Conservation (phyloP, 306 rosid genomes). For the Rosa persica region DNA sequence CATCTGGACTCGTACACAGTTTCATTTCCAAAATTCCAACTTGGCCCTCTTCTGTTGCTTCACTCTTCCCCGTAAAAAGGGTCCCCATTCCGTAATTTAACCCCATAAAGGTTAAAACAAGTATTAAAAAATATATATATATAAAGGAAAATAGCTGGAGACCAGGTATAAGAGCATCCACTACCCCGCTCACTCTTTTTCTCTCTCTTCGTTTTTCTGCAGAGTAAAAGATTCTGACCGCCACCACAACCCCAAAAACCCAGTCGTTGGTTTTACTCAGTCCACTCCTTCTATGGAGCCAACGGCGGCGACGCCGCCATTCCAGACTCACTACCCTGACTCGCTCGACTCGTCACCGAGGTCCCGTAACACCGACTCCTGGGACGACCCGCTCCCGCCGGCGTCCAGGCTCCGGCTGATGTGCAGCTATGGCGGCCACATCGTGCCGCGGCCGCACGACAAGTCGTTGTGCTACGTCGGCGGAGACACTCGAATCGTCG, state of each 20-base stretch:
- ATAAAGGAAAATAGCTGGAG: constrained; percentile 22
- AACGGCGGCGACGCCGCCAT: constrained; percentile 25
- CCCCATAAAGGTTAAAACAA: neutral
- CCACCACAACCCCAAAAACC: neutral
- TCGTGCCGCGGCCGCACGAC: constrained; percentile 94
- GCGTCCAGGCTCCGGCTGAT: constrained; percentile 70
- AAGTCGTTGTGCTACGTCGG: constrained; percentile 94
- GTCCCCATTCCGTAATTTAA: neutral
- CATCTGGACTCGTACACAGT: constrained; percentile 27
- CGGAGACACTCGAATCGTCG: constrained; percentile 87
- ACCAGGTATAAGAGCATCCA: constrained; percentile 34
- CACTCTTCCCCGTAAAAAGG: neutral
- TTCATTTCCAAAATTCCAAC: constrained; percentile 15
- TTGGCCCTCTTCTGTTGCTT: neutral
- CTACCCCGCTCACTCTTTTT: neutral
- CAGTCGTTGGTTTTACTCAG: neutral
- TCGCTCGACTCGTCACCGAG: constrained; percentile 83
- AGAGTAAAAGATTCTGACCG: neutral
- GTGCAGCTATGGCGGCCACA: constrained; percentile 98
- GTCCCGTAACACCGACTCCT: constrained; percentile 76
- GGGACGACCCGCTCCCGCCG: constrained; percentile 71
- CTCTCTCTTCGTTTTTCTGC: constrained; percentile 16
- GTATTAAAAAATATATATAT: neutral
- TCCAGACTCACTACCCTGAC: constrained; percentile 54
- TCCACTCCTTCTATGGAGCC: constrained; percentile 35